Evolutionary conservation across 2,329 filamentous ascomycete genomes (phyloP).

Genomic region (Colletotrichum zoysiae): DNA sequence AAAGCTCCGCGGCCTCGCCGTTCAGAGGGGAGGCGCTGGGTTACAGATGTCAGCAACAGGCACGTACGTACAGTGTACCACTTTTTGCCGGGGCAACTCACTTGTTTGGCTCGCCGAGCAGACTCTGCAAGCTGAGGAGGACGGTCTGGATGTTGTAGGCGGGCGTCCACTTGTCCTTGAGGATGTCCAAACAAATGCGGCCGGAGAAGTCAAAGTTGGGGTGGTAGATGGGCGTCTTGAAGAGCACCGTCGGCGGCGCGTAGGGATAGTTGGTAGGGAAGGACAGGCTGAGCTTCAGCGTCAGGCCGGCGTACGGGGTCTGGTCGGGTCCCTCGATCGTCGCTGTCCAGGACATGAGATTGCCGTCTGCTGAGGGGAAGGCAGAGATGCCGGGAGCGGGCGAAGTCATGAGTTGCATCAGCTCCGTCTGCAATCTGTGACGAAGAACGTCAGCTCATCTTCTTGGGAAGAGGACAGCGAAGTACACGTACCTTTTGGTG

Average conservation of each 20-base stretch:
- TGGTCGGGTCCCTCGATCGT: slow-evolving; percentile 93
- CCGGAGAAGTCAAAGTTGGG: slow-evolving; percentile 98
- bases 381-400: slow-evolving; percentile 94
- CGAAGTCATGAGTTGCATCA: slow-evolving; percentile 98
- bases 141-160: slow-evolving; percentile 97
- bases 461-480: background rate
- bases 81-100: slow-evolving; percentile 60
- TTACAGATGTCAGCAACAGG: slow-evolving; percentile 41
- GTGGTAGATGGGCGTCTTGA: slow-evolving; percentile 99
- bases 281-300: slow-evolving; percentile 90
- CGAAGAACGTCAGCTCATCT: slow-evolving; percentile 18
- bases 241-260: slow-evolving; percentile 88
- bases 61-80: background rate
- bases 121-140: slow-evolving; percentile 90
- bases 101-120: slow-evolving; percentile 99
- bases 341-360: slow-evolving; percentile 92
- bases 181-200: slow-evolving; percentile 95
- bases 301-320: slow-evolving; percentile 89
- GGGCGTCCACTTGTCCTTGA: slow-evolving; percentile 99
- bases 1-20: slow-evolving; percentile 94
- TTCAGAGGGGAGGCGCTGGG: slow-evolving; percentile 90
- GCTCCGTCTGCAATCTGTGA: slow-evolving; percentile 88
- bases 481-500: slow-evolving; percentile 74
- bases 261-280: slow-evolving; percentile 97
- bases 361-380: slow-evolving; percentile 90